phyloP scores from a whole-genome alignment of 148 eudicot species.

The Cornus kousa region DNA sequence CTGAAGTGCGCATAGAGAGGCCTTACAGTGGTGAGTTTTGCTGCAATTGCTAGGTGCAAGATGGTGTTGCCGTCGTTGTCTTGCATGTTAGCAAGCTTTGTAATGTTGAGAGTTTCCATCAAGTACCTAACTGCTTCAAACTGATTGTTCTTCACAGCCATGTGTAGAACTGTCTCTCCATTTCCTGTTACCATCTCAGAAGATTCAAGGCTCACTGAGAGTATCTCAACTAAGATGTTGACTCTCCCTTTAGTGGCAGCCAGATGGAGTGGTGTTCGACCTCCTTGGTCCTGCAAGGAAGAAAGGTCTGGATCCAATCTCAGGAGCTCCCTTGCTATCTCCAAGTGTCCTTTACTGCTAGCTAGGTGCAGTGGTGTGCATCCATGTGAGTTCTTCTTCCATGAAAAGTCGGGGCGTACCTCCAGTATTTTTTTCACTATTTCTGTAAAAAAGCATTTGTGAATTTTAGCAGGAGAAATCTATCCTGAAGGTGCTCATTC shows the following conservation, averaged over 20 bases:
- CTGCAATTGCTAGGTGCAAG: slow-evolving; percentile 29
- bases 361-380: slow-evolving; percentile 24
- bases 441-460: not conserved
- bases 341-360: slow-evolving; percentile 23
- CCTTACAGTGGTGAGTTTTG: slow-evolving; percentile 25
- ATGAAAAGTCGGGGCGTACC: slow-evolving; percentile 21
- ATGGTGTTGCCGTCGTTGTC: slow-evolving; percentile 30
- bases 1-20: not conserved
- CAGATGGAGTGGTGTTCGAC: slow-evolving; percentile 26
- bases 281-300: slow-evolving; percentile 17
- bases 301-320: slow-evolving; percentile 22
- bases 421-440: slow-evolving; percentile 23
- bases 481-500: no score
- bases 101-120: slow-evolving; percentile 16
- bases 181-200: slow-evolving; percentile 15
- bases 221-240: slow-evolving; percentile 20
- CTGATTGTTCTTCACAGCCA: slow-evolving; percentile 28
- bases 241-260: slow-evolving; percentile 27
- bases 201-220: slow-evolving; percentile 20
- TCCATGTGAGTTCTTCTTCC: slow-evolving; percentile 18
- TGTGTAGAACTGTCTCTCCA: slow-evolving; percentile 28
- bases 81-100: slow-evolving; percentile 15
- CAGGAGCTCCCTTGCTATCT: slow-evolving; percentile 19
- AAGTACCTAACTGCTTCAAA: slow-evolving; percentile 21
- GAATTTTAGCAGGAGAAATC: no score